Evolutionary conservation across 2,329 filamentous ascomycete species (phyloP), one percentile per base, ranked within the genome.

Genomic region (Bipolaris oryzae): DNA sequence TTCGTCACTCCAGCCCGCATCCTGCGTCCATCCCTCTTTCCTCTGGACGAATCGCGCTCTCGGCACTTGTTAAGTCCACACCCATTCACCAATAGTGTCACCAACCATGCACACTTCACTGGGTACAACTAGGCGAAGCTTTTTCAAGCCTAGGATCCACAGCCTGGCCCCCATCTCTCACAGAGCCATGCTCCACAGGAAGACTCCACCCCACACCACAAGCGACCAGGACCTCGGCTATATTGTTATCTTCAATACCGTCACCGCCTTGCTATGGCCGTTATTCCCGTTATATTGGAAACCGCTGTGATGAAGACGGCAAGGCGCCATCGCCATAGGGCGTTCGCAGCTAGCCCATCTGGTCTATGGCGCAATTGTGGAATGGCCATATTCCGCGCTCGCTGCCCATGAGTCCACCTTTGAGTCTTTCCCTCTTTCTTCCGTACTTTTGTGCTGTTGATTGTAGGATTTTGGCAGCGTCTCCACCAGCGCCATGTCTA

Each of bases 401-500:
- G 11, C 35, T 34, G 18, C 31, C 7, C 38, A 33, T 10, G 28
- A 37, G 18, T 21, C 37, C 28, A 18, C 43, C 15, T 13, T 31
- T 48, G 42, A 15, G 49, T 43, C 5, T 10, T 42, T 25, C n/a
- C 6, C 37, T 25, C n/a, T 43, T 28, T 13, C 16, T 18, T 34
- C n/a, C 18, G 13, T 52, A 31, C 10, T 25, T 21, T 45, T 15
- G 13, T 47, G 50, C 42, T 28, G 37, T 46, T 45, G 25, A 56
- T 38, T 45, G 37, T 51, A 13, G 38, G 6, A 34, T 48, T 15
- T 38, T 28, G 45, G 47, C 25, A 48, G 53, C 44, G 34, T 28
- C 53, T 28, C 35, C 41, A 51, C 49, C 50, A 47, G 55, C 52
- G 53, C 38, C 53, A 62, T 62, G 57, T 49, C 37, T 23, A 15